These are phyloP conservation scores for Mycena rebaudengoi DNA, from an alignment of 768 basidiomycete genomes.

Conservation along the genomic window DNA sequence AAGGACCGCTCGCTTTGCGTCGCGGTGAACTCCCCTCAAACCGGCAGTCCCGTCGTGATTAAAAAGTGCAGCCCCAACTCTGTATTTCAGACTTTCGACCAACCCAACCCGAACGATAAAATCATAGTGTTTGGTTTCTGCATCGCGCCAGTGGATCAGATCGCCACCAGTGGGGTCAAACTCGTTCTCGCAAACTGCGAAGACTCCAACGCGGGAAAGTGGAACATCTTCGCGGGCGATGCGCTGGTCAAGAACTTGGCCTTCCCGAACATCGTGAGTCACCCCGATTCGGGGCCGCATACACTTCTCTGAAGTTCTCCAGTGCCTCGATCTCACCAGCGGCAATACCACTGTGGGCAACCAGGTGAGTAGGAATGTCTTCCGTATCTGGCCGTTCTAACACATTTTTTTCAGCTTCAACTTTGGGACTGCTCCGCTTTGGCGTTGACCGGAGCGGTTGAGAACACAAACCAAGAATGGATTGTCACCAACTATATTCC, in stretches of 20 bases:
- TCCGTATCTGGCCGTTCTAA: not conserved
- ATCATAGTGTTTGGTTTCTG: not conserved
- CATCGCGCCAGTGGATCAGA: not conserved
- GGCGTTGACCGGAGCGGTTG: not conserved
- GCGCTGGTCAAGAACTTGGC: not conserved
- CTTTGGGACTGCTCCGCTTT: not conserved
- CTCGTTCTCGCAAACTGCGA: constrained; percentile 5
- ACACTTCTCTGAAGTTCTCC: not conserved
- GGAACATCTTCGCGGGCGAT: not conserved
- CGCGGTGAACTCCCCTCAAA: not conserved
- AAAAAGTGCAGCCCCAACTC: not conserved
- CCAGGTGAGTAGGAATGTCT: constrained; percentile 2
- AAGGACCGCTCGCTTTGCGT: constrained; percentile 2
- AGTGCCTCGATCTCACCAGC: constrained; percentile 4
- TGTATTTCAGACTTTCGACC: not conserved
- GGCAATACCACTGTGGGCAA: not conserved
- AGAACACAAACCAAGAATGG: not conserved
- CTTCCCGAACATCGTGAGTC: too few species aligned
- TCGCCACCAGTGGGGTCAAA: not conserved
- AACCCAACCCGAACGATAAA: not conserved
- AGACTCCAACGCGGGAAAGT: not conserved
- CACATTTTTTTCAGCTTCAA: constrained; percentile 1
- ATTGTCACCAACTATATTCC: constrained; percentile 6
- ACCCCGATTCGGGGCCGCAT: too few species aligned
- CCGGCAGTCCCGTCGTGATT: not conserved